A percentile compares a stretch with the other conserved stretches of the same genome.
Evolutionary conservation across 2,329 filamentous ascomycete species (phyloP).

Genomic region (Cladobotryum protrusum): DNA sequence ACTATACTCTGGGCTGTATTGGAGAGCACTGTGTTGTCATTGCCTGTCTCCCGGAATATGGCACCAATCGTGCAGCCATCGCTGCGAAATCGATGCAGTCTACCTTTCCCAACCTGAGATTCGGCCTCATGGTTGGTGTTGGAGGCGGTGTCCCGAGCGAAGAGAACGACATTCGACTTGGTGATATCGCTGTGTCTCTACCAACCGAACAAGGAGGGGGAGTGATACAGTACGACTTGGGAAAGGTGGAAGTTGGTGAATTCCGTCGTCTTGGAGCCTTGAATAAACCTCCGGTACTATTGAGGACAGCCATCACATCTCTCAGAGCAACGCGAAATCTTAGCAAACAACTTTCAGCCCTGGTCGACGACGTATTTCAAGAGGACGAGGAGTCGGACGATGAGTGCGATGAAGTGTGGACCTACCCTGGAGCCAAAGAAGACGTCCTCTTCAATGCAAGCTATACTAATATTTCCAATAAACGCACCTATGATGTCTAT

Average conservation of each 20-base stretch:
- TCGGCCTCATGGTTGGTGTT: conserved; percentile 15
- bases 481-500: not conserved
- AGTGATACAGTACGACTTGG: conserved; percentile 21
- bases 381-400: too few relatives aligned
- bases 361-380: too few relatives aligned
- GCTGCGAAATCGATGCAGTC: conserved; percentile 23
- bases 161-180: conserved; percentile 28
- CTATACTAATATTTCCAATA: not conserved
- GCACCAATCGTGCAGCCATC: conserved; percentile 12
- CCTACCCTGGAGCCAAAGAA: too few relatives aligned
- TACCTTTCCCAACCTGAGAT: conserved; percentile 24
- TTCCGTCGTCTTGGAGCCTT: too few relatives aligned
- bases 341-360: too few relatives aligned
- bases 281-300: too few relatives aligned
- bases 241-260: conserved; percentile 10
- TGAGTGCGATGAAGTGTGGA: too few relatives aligned
- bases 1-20: conserved; percentile 14
- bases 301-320: too few relatives aligned
- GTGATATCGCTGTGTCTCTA: conserved; percentile 18
- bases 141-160: conserved; percentile 28
- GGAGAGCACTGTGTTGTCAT: conserved; percentile 16
- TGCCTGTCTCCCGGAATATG: conserved; percentile 13
- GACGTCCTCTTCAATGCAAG: conserved; percentile 6
- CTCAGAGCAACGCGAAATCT: too few relatives aligned
- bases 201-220: not conserved